phyloP scores from a whole-genome alignment of 2,329 filamentous ascomycete genomes.

The Fusarium torulosum region DNA sequence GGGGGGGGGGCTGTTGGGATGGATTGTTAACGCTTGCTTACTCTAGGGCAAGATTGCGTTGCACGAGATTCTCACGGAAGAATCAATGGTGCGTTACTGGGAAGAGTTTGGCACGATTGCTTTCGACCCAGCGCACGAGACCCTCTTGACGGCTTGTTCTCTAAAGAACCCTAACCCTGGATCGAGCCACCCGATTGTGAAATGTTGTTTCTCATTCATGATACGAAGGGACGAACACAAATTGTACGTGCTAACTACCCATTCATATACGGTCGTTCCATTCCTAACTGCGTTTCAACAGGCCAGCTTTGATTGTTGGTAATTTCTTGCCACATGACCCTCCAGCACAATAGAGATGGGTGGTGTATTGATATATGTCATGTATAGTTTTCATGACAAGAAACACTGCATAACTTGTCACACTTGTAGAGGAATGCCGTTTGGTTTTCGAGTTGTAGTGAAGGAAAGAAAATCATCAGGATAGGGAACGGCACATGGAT shows the following conservation, averaged over 20 bases:
- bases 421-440: constrained; percentile 2
- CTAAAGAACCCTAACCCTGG: constrained; percentile 83
- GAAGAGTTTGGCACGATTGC: constrained; percentile 99
- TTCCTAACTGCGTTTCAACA: constrained; percentile 58
- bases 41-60: constrained; percentile 89
- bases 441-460: constrained; percentile 8
- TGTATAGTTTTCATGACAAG: neutral
- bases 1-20: neutral
- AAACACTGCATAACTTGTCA: constrained; percentile 6
- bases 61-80: constrained; percentile 95
- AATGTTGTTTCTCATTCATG: constrained; percentile 98
- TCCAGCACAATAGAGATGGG: constrained; percentile 41
- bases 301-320: constrained; percentile 93
- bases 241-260: constrained; percentile 74
- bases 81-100: constrained; percentile 96
- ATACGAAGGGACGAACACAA: constrained; percentile 95
- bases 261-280: neutral
- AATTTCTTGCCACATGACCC: constrained; percentile 94
- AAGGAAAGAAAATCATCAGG: constrained; percentile 27
- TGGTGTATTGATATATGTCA: constrained; percentile 2
- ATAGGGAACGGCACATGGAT: constrained; percentile 34
- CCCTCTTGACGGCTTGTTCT: constrained; percentile 92
- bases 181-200: constrained; percentile 78
- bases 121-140: constrained; percentile 94
- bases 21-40: constrained; percentile 35